Evolutionary conservation across 2,329 filamentous ascomycete genomes (phyloP), one percentile per base, ranked within the genome.

Genomic region (Juglanconis juglandina): DNA sequence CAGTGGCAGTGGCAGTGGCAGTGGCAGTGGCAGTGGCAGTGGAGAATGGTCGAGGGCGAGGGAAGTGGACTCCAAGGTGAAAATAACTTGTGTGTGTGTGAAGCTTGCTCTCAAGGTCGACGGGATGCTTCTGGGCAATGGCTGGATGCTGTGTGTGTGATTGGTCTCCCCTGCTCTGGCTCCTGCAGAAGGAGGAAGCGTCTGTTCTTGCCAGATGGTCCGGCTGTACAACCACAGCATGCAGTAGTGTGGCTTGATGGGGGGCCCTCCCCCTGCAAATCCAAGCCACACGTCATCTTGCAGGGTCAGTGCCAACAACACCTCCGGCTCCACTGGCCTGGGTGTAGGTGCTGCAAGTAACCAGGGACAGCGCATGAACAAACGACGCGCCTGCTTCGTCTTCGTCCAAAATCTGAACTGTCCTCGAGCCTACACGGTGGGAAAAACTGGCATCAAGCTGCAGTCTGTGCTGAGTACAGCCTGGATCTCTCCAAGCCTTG

Each of bases 391-490:
- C 46, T 44, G 35, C 32, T 42, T 30, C 35, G 34, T 17, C n/a
- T 30, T 17, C 9, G 44, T 51, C 41, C 61, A 47, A 55, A 63
- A 58, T 55, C 60, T 63, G 44, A 47, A 7, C 44, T 61, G 58
- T 58, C 50, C 46, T 48, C 47, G 37, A 52, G 39, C 33, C 32
- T 33, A 55, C 44, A 44, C 42, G 7, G 33, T 13, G 30, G n/a
- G 37, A 14, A 53, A 49, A 41, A 56, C 56, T 42, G 59, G 60
- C 60, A 56, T 60, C 57, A 51, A 53, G 39, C 47, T 39, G 33
- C 56, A 58, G 53, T 48, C 35, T 53, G 17, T n/a, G 53, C 47
- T 48, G 41, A 44, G 39, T 52, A 30, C 33, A 35, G 32, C 41
- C 32, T 52, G n/a, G 50, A 48, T 47, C 17, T n/a, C 42, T 44